phyloP scores from a whole-genome alignment of 441 rosid species.

The Isatis lusitanica region DNA sequence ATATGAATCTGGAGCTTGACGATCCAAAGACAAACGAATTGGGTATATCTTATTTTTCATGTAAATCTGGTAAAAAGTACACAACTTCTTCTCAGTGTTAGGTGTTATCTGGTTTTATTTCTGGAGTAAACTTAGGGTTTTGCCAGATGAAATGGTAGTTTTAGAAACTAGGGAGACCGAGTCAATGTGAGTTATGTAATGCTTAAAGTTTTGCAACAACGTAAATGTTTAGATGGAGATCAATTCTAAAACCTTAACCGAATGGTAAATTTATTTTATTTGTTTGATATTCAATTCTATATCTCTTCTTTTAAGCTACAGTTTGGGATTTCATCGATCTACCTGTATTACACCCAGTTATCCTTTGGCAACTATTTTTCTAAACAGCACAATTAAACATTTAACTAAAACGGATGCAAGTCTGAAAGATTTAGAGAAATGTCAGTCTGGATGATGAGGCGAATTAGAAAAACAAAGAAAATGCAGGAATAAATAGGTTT shows the following conservation, averaged over 20 bases:
- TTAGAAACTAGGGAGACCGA: slow-evolving; percentile 22
- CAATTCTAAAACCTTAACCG: background rate
- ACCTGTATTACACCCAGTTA: background rate
- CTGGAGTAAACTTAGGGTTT: slow-evolving; percentile 12
- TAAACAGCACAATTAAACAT: too few relatives aligned
- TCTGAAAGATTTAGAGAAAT: too few relatives aligned
- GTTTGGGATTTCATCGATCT: background rate
- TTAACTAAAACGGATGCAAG: too few relatives aligned
- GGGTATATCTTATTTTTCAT: slow-evolving; percentile 6
- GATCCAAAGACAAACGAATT: background rate
- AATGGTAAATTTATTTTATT: background rate
- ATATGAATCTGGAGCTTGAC: slow-evolving; percentile 65
- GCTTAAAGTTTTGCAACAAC: slow-evolving; percentile 15
- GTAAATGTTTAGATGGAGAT: background rate
- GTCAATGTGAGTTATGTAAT: slow-evolving; percentile 16
- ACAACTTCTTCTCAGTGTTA: slow-evolving; percentile 22
- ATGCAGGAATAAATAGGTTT: too few relatives aligned
- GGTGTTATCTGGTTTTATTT: slow-evolving; percentile 23
- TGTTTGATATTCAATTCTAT: background rate
- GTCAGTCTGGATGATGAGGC: too few relatives aligned
- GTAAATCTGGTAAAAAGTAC: slow-evolving; percentile 28
- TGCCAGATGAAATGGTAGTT: slow-evolving; percentile 21
- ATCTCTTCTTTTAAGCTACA: background rate
- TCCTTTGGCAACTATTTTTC: background rate
- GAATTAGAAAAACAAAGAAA: too few relatives aligned